Evolutionary conservation across 192 early-diverging fungal genomes (phyloP), one percentile per base, ranked within the genome.

Genomic region (Coemansia pectinata): DNA sequence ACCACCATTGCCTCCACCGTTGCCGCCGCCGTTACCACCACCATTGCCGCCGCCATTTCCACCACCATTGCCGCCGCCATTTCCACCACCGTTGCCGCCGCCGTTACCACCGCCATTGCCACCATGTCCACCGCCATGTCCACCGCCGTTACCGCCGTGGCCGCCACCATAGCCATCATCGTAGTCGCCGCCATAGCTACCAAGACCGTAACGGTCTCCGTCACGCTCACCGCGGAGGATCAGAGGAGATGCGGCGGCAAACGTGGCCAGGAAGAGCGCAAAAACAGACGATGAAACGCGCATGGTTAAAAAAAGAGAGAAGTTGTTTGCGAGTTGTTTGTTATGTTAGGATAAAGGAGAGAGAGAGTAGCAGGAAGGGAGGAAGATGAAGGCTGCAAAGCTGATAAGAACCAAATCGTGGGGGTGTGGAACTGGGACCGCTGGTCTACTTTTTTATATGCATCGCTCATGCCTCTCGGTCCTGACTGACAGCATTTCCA

Each of bases 281-380:
- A 67, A 25, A 31, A 62, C 62, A 39, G 76, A 72, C 50, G 76
- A 78, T 34, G 70, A 73, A 40, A 78, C 44, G 40, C 76, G 76
- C 76, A 78, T 78, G 65, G 63, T 71, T 39, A 52, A 40, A 36
- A 57, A 36, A 36, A 36, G 7, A 36, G 52, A 27, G 38, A 53
- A 25, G 25, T 36, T 5, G 41, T 15, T 59, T 38, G n/a, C n/a
- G 63, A 57, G 38, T 58, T 55, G 38, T 55, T 40, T 27, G 25
- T 53, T 0, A 61, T 29, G 15, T 9, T 27, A 36, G 44, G 21
- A 17, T 42, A 42, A 33, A 57, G 27, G 41, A 25, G 27, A 31
- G 19, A 53, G 19, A 48, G 41, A 36, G n/a, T 33, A 40, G 25
- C 39, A 41, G 12, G 41, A 44, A 31, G 15, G 27, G 45, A 48